Evolutionary conservation across 2,329 filamentous ascomycete genomes (phyloP).

Genomic region (Diaporthe sp.): DNA sequence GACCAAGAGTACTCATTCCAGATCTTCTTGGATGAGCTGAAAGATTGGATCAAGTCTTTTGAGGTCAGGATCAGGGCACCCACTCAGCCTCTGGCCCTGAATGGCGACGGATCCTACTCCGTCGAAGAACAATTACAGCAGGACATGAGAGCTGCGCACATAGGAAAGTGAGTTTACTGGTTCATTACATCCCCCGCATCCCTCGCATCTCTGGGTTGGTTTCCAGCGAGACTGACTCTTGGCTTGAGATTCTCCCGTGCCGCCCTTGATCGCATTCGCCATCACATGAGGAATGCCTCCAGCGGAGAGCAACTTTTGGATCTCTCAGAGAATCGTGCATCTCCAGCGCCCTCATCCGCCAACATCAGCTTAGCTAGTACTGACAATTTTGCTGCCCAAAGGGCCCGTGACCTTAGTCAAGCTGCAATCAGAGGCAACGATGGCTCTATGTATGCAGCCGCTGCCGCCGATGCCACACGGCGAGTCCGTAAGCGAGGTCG

Average conservation of each 20-base stretch:
- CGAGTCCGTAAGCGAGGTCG: conserved; percentile 34
- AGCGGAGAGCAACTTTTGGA: conserved; percentile 1
- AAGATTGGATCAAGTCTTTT: conserved; percentile 33
- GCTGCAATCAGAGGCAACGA: conserved; percentile 26
- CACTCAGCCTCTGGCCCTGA: not conserved
- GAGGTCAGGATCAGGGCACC: conserved; percentile 27
- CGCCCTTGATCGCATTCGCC: conserved; percentile 24
- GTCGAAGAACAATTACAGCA: conserved; percentile 24
- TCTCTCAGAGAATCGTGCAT: not conserved
- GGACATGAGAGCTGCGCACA: conserved; percentile 16
- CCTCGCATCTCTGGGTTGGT: not conserved
- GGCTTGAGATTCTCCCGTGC: conserved; percentile 15
- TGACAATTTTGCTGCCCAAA: conserved; percentile 24
- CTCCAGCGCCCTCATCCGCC: not conserved
- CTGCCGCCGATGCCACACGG: conserved; percentile 20
- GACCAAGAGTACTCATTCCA: conserved; percentile 35
- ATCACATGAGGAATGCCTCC: conserved; percentile 2
- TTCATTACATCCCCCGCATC: not conserved
- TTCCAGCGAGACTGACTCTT: conserved; percentile 32
- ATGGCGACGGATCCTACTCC: conserved; percentile 22
- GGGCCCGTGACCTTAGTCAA: conserved; percentile 28
- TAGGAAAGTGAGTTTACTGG: conserved; percentile 27
- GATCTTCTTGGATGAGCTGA: conserved; percentile 30
- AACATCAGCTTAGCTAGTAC: conserved; percentile 25
- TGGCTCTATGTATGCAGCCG: conserved; percentile 27